Base-by-base conservation (phyloP, 2,329 filamentous ascomycete genomes). In the Pseudocercospora musae region DNA sequence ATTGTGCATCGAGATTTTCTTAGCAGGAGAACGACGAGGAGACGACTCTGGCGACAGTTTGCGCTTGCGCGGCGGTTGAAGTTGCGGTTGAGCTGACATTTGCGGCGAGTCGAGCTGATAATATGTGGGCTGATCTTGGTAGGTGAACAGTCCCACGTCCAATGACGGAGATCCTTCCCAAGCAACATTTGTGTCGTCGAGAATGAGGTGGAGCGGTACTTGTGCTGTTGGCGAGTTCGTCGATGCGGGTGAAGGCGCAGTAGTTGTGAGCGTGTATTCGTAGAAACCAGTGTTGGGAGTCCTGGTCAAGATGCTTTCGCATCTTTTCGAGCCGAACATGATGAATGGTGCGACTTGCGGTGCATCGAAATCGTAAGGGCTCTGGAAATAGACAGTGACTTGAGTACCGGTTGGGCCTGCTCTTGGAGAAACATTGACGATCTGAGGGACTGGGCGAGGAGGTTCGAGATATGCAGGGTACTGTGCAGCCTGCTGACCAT, bases 281-380 rank as follows among this genome's bases (percentile, higher is more conserved):
- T 85, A 90, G 59, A 78, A 80, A 20, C 85, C 84, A 68, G 84
- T 77, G 82, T 73, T 79, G 81, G 73, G 59, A 3, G 70, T 70
- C 73, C 88, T 88, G 50, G 85, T 82, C 23, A 92, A 81, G 60
- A 87, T 83, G 62, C 87, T 87, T 59, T 85, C 81, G 75, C 87
- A 89, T 75, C 88, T 87, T 70, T 89, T 86, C n/a, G 84, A 82
- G n/a, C 91, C 92, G 76, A 96, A 96, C 52, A 88, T 84, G 59
- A 96, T 77, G 71, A 91, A 87, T 73, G 80, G 65, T 29, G 66
- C 70, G 18, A 73, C 72, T 63, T 69, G 71, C 80, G 83, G 62
- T 81, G 83, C 75, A 87, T 84, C 61, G 63, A 96, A 78, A 72
- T 96, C 89, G 78, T 90, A 91, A 63, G 88, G 84, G 48, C 89